These are phyloP conservation scores for Penicillium sp. DNA, from an alignment of 2,329 filamentous ascomycete genomes.

Conservation along the genomic window DNA sequence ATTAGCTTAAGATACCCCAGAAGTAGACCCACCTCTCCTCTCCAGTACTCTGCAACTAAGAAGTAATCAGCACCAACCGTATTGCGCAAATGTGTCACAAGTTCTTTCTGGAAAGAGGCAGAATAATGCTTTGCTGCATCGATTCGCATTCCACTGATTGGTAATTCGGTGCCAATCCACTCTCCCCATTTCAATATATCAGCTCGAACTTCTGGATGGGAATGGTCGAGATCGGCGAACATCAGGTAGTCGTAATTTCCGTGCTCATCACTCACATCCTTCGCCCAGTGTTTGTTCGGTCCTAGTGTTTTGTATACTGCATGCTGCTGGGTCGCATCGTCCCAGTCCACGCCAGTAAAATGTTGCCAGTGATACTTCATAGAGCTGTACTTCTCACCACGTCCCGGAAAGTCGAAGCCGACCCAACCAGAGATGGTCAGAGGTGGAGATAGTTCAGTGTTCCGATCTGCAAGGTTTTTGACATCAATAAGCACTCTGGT, in stretches of 20 bases:
- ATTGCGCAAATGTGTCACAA: slow-evolving; percentile 57
- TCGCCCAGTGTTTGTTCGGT: slow-evolving; percentile 62
- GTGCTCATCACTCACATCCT: slow-evolving; percentile 59
- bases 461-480: slow-evolving; percentile 48
- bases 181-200: slow-evolving; percentile 66
- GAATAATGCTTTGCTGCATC: slow-evolving; percentile 73
- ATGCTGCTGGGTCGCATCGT: slow-evolving; percentile 55
- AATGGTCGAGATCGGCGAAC: slow-evolving; percentile 69
- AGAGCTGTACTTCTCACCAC: slow-evolving; percentile 58
- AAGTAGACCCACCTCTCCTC: slow-evolving; percentile 56
- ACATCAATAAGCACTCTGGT: background rate
- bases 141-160: slow-evolving; percentile 64
- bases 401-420: slow-evolving; percentile 63
- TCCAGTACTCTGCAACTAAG: slow-evolving; percentile 69
- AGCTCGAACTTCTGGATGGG: slow-evolving; percentile 59
- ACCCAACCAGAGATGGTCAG: slow-evolving; percentile 67
- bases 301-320: slow-evolving; percentile 66
- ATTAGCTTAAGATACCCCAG: slow-evolving; percentile 57
- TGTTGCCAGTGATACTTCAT: slow-evolving; percentile 65
- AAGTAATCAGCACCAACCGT: slow-evolving; percentile 57
- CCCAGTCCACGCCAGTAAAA: slow-evolving; percentile 67
- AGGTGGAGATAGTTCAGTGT: slow-evolving; percentile 51
- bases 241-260: slow-evolving; percentile 69
- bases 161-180: slow-evolving; percentile 63
- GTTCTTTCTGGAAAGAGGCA: slow-evolving; percentile 61